Evolutionary conservation across 495 filamentous ascomycete species (phyloP).

Genomic region (Talaromyces thailandensis): DNA sequence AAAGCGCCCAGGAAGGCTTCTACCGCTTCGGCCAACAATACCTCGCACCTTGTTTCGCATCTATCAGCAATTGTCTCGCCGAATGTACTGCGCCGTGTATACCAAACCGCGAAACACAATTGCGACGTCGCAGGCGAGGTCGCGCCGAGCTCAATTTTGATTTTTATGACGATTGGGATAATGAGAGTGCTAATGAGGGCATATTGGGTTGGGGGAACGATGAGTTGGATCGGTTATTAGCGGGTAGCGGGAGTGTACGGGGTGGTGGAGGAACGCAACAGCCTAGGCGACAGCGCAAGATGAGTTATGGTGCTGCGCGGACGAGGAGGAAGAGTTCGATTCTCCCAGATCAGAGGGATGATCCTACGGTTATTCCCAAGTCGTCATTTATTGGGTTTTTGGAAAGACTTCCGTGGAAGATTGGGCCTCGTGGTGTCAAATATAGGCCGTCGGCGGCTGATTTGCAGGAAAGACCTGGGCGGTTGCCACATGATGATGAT

Average conservation of each 20-base stretch:
- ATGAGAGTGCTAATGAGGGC: slow-evolving; percentile 53
- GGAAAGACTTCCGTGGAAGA: slow-evolving; percentile 72
- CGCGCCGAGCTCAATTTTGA: slow-evolving; percentile 81
- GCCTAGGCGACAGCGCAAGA: slow-evolving; percentile 64
- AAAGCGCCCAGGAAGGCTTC: slow-evolving; percentile 78
- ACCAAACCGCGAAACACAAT: slow-evolving; percentile 62
- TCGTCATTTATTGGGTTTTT: slow-evolving; percentile 82
- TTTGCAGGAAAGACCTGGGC: slow-evolving; percentile 77
- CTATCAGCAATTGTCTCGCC: slow-evolving; percentile 54
- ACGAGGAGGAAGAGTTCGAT: slow-evolving; percentile 56
- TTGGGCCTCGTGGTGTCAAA: slow-evolving; percentile 66
- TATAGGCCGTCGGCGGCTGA: slow-evolving; percentile 91
- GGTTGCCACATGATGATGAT: slow-evolving; percentile 27
- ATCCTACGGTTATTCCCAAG: slow-evolving; percentile 86
- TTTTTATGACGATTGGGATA: slow-evolving; percentile 98
- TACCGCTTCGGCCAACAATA: slow-evolving; percentile 84
- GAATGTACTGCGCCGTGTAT: slow-evolving; percentile 66
- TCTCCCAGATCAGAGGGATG: slow-evolving; percentile 50
- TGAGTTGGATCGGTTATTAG: slow-evolving; percentile 80
- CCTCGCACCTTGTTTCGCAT: slow-evolving; percentile 68
- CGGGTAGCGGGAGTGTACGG: slow-evolving; percentile 52
- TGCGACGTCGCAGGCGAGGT: slow-evolving; percentile 57
- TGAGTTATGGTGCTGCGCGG: slow-evolving; percentile 79
- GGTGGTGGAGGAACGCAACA: slow-evolving; percentile 40
- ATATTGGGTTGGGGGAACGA: slow-evolving; percentile 70